A percentile compares a stretch with the other conserved stretches of the same genome.
Evolutionary conservation across 2,329 filamentous ascomycete genomes (phyloP).

Genomic region (Clarireedia paspali): DNA sequence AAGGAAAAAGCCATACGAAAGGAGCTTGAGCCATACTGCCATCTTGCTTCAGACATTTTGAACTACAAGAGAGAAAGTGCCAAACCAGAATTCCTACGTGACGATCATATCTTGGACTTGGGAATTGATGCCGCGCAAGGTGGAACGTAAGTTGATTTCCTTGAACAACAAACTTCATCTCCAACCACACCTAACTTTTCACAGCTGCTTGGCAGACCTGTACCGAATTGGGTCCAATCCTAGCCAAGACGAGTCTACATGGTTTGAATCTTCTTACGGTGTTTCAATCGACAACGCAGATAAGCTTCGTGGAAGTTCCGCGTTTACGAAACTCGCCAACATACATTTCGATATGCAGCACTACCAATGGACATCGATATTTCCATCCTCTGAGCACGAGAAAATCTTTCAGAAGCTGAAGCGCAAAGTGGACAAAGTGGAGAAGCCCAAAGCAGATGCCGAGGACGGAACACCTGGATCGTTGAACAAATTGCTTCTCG

Average conservation of each 20-base stretch:
- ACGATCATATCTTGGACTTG: background rate
- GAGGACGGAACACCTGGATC: too few species aligned
- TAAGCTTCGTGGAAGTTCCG: background rate
- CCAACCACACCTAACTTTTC: background rate
- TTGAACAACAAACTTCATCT: background rate
- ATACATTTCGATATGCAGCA: background rate
- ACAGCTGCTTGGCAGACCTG: background rate
- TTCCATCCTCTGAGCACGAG: too few species aligned
- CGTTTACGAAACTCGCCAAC: background rate
- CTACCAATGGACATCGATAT: background rate
- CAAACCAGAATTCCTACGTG: background rate
- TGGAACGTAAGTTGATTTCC: conserved; percentile 1
- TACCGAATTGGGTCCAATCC: background rate
- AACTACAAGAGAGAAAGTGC: background rate
- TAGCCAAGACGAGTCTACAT: background rate
- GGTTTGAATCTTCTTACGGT: background rate
- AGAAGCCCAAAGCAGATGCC: too few species aligned
- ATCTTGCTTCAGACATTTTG: background rate
- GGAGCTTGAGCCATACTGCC: too few species aligned
- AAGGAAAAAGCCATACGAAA: too few species aligned
- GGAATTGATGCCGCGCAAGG: background rate
- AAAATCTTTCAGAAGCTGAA: too few species aligned
- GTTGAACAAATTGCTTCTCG: too few species aligned
- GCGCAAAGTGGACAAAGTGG: too few species aligned
- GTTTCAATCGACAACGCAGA: background rate